Conservation (phyloP, 306 rosid genomes). For the Heteromeles arbutifolia region DNA sequence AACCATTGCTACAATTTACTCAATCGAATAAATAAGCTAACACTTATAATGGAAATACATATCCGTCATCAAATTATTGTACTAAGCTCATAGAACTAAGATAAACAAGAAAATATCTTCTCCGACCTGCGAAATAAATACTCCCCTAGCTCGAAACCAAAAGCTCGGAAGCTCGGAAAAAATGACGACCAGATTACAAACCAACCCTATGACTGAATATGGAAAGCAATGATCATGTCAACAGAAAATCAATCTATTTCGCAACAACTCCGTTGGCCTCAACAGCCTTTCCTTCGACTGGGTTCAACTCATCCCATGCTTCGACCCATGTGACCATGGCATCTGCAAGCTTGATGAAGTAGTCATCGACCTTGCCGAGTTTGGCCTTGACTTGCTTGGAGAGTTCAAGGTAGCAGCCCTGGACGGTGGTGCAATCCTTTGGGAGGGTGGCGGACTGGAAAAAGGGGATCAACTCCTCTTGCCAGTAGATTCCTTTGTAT, state of each 20-base stretch:
- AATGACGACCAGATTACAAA: constrained; percentile 8
- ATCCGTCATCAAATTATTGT: constrained; percentile 18
- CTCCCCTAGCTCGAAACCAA: constrained; percentile 14
- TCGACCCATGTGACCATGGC: constrained; percentile 85
- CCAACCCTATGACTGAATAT: constrained; percentile 4
- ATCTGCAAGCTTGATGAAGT: constrained; percentile 67
- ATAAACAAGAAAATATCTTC: constrained; percentile 17
- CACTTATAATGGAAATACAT: constrained; percentile 5
- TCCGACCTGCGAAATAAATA: constrained; percentile 28
- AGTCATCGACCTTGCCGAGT: constrained; percentile 67
- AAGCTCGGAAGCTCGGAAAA: constrained; percentile 20
- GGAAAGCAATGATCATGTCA: constrained; percentile 9
- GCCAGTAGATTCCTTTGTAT: constrained; percentile 86
- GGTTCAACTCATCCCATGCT: constrained; percentile 75
- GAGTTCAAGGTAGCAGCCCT: constrained; percentile 70
- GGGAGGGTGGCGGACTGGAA: constrained; percentile 61
- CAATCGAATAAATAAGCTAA: constrained; percentile 14
- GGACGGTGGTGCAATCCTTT: constrained; percentile 63
- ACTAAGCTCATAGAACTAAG: constrained; percentile 13
- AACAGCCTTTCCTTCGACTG: constrained; percentile 20
- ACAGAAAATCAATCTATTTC: constrained; percentile 23
- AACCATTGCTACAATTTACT: no score
- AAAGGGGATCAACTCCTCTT: constrained; percentile 75
- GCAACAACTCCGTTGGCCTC: constrained; percentile 8
- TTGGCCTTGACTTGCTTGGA: constrained; percentile 73